These are phyloP conservation scores for Hanseniaspora lachancei DNA, from an alignment of 805 yeast genomes.

Conservation along the genomic window DNA sequence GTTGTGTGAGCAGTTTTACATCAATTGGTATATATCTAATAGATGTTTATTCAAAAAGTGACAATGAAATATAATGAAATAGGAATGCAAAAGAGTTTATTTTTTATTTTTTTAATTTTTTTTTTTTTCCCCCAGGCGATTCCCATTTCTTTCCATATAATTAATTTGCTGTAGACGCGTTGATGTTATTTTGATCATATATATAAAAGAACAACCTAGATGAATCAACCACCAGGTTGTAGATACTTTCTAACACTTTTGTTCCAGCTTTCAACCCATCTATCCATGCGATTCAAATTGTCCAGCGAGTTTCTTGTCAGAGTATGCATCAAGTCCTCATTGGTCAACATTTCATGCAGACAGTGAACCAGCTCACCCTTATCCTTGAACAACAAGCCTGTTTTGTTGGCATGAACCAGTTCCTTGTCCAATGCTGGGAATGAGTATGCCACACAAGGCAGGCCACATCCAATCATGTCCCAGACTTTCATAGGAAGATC, in stretches of 20 bases:
- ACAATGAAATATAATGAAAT: no score
- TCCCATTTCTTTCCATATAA: no score
- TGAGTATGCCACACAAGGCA: constrained; percentile 71
- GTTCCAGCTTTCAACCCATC: constrained; percentile 7
- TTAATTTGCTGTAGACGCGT: no score
- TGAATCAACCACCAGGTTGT: background rate
- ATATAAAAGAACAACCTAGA: background rate
- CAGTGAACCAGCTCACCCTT: background rate
- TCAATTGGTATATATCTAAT: no score
- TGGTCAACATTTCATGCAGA: background rate
- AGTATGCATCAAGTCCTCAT: background rate
- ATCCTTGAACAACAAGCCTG: constrained; percentile 40
- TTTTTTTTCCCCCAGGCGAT: no score
- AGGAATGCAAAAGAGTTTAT: background rate
- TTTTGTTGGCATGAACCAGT: constrained; percentile 50
- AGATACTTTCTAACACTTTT: background rate
- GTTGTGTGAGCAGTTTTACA: no score
- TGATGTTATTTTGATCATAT: no score
- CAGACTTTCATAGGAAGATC: constrained; percentile 96
- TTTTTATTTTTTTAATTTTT: background rate
- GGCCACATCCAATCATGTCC: constrained; percentile 90
- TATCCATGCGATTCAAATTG: background rate
- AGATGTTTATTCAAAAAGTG: background rate
- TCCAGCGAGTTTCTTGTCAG: background rate
- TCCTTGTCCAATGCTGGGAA: constrained; percentile 64